Evolutionary conservation across 208 protist genomes (phyloP).

Genomic region (Acanthamoeba lenticulata): DNA sequence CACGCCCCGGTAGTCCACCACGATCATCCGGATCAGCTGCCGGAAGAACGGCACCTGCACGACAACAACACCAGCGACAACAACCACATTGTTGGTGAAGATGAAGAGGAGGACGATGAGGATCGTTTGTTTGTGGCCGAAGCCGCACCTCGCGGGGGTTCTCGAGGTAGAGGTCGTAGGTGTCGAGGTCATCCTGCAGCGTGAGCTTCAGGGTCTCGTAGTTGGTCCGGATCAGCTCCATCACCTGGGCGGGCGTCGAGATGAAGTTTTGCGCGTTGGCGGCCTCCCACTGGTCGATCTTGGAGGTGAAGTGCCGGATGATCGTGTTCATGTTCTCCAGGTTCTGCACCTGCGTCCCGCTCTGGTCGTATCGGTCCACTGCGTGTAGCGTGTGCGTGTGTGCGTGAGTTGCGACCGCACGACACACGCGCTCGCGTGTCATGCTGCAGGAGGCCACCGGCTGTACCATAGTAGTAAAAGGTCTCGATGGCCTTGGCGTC

Average conservation of each 20-base stretch:
- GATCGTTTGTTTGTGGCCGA: neutral
- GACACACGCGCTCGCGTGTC: neutral
- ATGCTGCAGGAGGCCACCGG: neutral
- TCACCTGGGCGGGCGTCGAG: constrained; percentile 45
- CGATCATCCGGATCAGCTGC: constrained; percentile 31
- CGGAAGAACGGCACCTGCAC: constrained; percentile 48
- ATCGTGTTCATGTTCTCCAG: constrained; percentile 59
- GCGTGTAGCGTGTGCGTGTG: neutral
- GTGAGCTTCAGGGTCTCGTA: constrained; percentile 72
- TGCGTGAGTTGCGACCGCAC: too few species aligned
- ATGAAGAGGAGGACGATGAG: neutral
- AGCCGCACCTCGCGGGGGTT: constrained; percentile 69
- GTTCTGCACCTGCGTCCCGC: neutral
- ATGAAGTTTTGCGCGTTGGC: constrained; percentile 33
- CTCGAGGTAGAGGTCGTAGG: constrained; percentile 74
- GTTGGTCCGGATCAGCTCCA: constrained; percentile 72
- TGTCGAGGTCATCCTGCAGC: constrained; percentile 73
- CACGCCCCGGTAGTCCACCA: constrained; percentile 10
- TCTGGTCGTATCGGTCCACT: constrained; percentile 41
- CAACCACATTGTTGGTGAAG: neutral
- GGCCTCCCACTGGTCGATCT: constrained; percentile 49
- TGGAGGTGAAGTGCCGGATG: constrained; percentile 56
- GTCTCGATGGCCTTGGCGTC: constrained; percentile 73
- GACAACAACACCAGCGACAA: neutral
- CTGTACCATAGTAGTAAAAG: constrained; percentile 72